phyloP scores from a whole-genome alignment of 257 asterid genomes.

The Jacaranda mimosifolia region DNA sequence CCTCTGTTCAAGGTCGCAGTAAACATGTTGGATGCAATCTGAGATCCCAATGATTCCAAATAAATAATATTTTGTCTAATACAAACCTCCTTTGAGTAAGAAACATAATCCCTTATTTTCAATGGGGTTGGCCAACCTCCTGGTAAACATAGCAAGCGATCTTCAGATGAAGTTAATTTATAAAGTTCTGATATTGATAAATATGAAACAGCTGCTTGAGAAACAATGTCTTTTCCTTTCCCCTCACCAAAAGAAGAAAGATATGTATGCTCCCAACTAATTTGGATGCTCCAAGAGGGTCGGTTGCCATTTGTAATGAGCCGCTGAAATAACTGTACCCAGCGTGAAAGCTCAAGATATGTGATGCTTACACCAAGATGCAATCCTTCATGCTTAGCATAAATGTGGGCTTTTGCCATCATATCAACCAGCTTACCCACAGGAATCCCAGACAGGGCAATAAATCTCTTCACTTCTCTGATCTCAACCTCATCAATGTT shows the following conservation, averaged over 20 bases:
- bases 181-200: conserved; percentile 52
- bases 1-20: conserved; percentile 30
- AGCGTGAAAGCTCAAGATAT: conserved; percentile 90
- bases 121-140: conserved; percentile 96
- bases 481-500: conserved; percentile 61
- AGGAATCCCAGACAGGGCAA: conserved; percentile 82
- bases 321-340: conserved; percentile 86
- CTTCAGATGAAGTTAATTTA: conserved; percentile 53
- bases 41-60: conserved; percentile 76
- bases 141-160: conserved; percentile 64
- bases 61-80: conserved; percentile 73
- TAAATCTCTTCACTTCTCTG: conserved; percentile 75
- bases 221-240: conserved; percentile 66
- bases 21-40: conserved; percentile 50
- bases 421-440: conserved; percentile 68
- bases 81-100: conserved; percentile 69
- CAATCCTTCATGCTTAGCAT: conserved; percentile 76
- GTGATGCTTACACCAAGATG: conserved; percentile 65
- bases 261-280: conserved; percentile 91
- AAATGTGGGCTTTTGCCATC: conserved; percentile 89
- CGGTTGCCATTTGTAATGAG: conserved; percentile 78
- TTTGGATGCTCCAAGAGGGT: conserved; percentile 81
- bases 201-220: conserved; percentile 54
- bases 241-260: conserved; percentile 88
- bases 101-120: conserved; percentile 70